Evolutionary conservation across 345 rosid species (phyloP).

Genomic region (Theobroma cacao): DNA sequence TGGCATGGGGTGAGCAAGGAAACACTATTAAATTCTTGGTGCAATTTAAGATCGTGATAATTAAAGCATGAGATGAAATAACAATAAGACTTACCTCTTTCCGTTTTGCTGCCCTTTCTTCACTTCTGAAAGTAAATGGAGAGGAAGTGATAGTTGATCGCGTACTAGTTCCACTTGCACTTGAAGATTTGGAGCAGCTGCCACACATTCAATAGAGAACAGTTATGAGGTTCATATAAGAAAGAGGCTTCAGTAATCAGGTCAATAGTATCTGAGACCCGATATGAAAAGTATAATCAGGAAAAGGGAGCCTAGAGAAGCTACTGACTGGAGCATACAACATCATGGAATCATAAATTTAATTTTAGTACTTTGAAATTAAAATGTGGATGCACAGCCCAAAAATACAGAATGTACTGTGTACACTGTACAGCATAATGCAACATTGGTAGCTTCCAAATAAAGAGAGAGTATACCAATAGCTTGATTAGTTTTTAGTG

Average conservation of each 20-base stretch:
- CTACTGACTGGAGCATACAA: neutral
- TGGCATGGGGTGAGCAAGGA: conserved; percentile 23
- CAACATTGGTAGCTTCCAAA: neutral
- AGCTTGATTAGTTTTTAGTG: neutral
- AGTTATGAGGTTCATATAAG: conserved; percentile 11
- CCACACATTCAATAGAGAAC: conserved; percentile 12
- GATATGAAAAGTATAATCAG: neutral
- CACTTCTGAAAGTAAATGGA: conserved; percentile 78
- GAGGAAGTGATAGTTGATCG: conserved; percentile 36
- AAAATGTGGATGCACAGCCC: neutral
- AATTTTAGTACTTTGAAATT: neutral
- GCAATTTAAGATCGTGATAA: conserved; percentile 9
- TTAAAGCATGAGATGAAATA: neutral
- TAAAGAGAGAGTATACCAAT: neutral
- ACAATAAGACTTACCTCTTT: conserved; percentile 56
- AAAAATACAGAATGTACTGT: neutral
- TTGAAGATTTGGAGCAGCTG: conserved; percentile 45
- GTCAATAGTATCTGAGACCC: neutral
- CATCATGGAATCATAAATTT: neutral
- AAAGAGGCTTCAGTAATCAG: neutral
- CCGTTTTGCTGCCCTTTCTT: conserved; percentile 78
- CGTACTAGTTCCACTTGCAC: conserved; percentile 37
- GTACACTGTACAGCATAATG: neutral
- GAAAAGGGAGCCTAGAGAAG: neutral
- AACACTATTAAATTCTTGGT: neutral